Base-by-base conservation (phyloP, 768 basidiomycete species). In the Kwoniella bestiolae region DNA sequence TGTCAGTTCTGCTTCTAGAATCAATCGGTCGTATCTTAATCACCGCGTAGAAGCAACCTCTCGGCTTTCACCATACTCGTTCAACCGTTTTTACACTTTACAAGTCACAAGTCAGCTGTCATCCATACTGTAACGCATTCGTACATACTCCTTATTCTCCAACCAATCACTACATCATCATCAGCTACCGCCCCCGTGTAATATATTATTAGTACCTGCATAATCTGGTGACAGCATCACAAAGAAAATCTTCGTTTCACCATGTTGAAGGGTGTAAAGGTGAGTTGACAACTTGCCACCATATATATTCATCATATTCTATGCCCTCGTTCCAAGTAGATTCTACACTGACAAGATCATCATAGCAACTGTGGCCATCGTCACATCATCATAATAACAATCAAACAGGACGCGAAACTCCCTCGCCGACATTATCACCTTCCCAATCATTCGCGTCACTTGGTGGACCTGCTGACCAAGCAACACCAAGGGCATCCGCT, bases 191-290 rank as follows among this genome's bases (percentile, higher is more conserved):
- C 38, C 38, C 38, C 18, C 18, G 38, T 41, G 38, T 41, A 41
- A 14, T 41, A n/a, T n/a, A n/a, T n/a, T n/a, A 41, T 41, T 41
- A 41, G 8, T 9, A n/a, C n/a, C n/a, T n/a, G 38, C 38, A 41
- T 41, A 41, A 41, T 18, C 38, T 41, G 38, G 38, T 16, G 38
- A 41, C 38, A 41, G 38, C 9, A 41, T 41, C 38, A 41, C 8
- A 41, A 14, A 11, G 18, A 18, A 41, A 41, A 9, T 11, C 1
- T 14, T 41, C 12, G 12, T 41, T 41, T 11, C 38, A 41, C 18
- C 38, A 78, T 78, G 76, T 67, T 78, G 64, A 78, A 78, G 63
- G 76, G 76, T 28, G 76, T 78, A 51, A 78, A 78, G 69, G 76
- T 78, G 21, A 25, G 76, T 69, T 12, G 16, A 23, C 28, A n/a